Conservation (phyloP, 2,329 filamentous ascomycete species). For the Apiospora rasikravindrae region DNA sequence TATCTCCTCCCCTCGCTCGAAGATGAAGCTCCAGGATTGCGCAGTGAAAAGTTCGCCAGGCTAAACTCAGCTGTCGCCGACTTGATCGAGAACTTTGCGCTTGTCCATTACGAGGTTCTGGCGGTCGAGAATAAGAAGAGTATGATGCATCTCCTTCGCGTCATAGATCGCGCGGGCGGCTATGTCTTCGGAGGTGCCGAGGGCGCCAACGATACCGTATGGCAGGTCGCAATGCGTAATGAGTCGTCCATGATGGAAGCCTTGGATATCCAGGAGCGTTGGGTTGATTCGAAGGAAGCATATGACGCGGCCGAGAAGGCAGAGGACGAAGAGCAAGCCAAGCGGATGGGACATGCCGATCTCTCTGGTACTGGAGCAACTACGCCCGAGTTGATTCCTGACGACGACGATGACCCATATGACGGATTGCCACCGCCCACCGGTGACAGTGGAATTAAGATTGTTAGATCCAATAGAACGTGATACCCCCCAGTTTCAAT, state of each 20-base stretch:
- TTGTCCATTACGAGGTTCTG: slow-evolving; percentile 91
- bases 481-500: slow-evolving; percentile 46
- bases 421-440: slow-evolving; percentile 55
- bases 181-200: slow-evolving; percentile 92
- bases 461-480: slow-evolving; percentile 66
- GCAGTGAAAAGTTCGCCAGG: slow-evolving; percentile 77
- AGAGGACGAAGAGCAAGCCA: slow-evolving; percentile 77
- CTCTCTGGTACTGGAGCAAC: slow-evolving; percentile 37
- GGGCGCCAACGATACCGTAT: slow-evolving; percentile 94
- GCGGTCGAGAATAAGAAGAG: slow-evolving; percentile 96
- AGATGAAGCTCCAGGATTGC: slow-evolving; percentile 73
- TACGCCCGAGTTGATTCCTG: slow-evolving; percentile 41
- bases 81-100: slow-evolving; percentile 85
- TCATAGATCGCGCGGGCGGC: slow-evolving; percentile 89
- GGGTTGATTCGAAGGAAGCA: slow-evolving; percentile 88
- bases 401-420: slow-evolving; percentile 48
- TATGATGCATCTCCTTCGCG: slow-evolving; percentile 89
- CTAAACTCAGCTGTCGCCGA: slow-evolving; percentile 87
- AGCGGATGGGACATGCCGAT: slow-evolving; percentile 43
- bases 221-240: slow-evolving; percentile 91
- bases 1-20: slow-evolving; percentile 84
- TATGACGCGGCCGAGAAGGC: slow-evolving; percentile 81
- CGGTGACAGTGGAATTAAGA: slow-evolving; percentile 70
- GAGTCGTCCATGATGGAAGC: slow-evolving; percentile 78
- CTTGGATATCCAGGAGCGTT: slow-evolving; percentile 91